Evolutionary conservation across 75 land plant species (phyloP), one percentile per base, ranked within the genome.

Genomic region (Pinus albicaulis): DNA sequence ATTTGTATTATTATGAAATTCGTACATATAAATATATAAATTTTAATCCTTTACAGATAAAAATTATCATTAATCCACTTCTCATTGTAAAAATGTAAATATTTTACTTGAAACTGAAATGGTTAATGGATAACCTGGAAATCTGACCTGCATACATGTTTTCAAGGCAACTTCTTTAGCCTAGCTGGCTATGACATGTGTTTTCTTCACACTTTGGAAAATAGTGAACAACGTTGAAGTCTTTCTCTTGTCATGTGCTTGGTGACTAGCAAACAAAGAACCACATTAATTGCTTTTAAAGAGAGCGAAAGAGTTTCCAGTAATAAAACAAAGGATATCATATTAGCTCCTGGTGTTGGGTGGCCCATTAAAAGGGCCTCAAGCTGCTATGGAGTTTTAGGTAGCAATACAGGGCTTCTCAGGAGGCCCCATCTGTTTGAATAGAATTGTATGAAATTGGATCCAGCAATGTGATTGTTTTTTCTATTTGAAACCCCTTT

Each of bases 281-380:
- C 41, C 19, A 20, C 41, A 68, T 68, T 68, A 68, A 68, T 68
- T 68, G 71, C n/a, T 38, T 24, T 68, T 38, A 68, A 68, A 44
- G 71, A 41, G 48, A 44, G n/a, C 7, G 11, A 12, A 28, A 2
- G 13, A 20, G 52, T 20, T 22, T 3, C 48, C 71, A 38, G 14
- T 38, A 44, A 22, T 19, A 36, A 66, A n/a, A 44, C 38, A 66
- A 34, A 19, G 70, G 44, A 19, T 20, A 20, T 14, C 16, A 26
- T 62, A 12, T 16, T 4, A 15, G 3, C 28, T 28, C 26, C 24
- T 2, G 64, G 7, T 61, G 64, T 63, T 11, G 25, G 16, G 66
- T 15, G 31, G 6, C 15, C 14, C 66, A 48, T 48, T 48, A 48
- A 48, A 12, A 8, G 34, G 68, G 68, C 66, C 53, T 48, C 53